Evolutionary conservation across 78 protist species (phyloP).

Genomic region (Protostelium mycophagum): DNA sequence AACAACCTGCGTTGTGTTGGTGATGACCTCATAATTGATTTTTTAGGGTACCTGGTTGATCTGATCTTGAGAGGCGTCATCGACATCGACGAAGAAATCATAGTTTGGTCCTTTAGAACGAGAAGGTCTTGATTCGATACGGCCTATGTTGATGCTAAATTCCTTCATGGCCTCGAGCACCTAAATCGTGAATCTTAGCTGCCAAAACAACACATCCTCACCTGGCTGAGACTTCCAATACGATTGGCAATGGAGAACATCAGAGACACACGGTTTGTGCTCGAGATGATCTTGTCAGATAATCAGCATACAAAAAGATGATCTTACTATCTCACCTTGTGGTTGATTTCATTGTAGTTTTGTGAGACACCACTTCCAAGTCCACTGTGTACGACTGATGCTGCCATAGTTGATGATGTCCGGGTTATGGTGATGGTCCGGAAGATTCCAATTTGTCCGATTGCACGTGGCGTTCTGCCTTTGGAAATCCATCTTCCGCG

Average conservation of each 20-base stretch:
- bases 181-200: no score
- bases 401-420: no score
- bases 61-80: background rate
- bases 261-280: background rate
- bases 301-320: background rate
- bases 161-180: conserved; percentile 19
- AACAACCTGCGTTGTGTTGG: background rate
- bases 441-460: no score
- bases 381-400: background rate
- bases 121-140: conserved; percentile 68
- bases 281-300: background rate
- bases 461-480: no score
- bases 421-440: no score
- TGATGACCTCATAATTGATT: background rate
- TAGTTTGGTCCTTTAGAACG: conserved; percentile 21
- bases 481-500: no score
- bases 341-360: background rate
- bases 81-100: conserved; percentile 56
- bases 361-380: background rate
- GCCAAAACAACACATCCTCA: no score
- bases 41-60: background rate
- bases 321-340: background rate
- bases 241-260: background rate
- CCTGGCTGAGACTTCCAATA: background rate
- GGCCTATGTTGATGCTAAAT: conserved; percentile 19